These are phyloP conservation scores for Alternaria brassicicola DNA, from an alignment of 2,329 filamentous ascomycete genomes.

Conservation along the genomic window DNA sequence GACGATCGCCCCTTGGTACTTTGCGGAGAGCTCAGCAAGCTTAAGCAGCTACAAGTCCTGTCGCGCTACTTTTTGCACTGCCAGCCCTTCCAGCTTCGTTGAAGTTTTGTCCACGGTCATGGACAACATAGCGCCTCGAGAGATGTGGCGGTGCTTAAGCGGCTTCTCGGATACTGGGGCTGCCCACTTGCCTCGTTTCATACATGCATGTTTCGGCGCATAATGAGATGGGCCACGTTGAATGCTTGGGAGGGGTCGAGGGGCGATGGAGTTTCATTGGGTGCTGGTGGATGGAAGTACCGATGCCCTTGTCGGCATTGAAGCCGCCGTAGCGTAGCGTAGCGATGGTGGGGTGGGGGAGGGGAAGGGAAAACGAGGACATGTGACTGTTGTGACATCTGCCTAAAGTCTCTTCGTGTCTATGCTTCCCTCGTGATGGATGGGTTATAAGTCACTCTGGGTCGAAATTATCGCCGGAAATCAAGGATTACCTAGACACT, in stretches of 20 bases:
- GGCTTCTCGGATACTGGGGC: constrained; percentile 1
- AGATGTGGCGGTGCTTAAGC: not conserved
- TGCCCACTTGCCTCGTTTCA: constrained; percentile 6
- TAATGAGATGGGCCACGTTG: constrained; percentile 7
- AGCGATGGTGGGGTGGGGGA: not conserved
- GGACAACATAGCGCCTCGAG: not conserved
- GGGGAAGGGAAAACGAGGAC: not conserved
- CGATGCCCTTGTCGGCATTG: not conserved
- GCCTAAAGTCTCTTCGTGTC: constrained; percentile 11
- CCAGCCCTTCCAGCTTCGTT: not conserved
- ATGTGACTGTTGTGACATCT: not conserved
- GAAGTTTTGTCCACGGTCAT: not conserved
- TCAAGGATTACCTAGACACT: no score
- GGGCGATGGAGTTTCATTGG: not conserved
- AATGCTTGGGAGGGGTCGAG: constrained; percentile 5
- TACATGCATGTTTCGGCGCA: constrained; percentile 7
- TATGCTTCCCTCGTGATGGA: no score
- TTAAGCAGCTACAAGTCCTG: not conserved
- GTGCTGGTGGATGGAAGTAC: not conserved
- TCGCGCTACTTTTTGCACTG: not conserved
- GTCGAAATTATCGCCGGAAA: no score
- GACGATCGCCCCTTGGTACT: constrained; percentile 16
- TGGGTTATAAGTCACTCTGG: no score
- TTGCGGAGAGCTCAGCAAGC: not conserved
- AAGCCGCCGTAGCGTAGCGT: not conserved